Percentiles rank a stretch among this genome's conserved stretches.
Evolutionary conservation across 805 yeast genomes (phyloP).

Genomic region (Saccharomycopsis fermentans): DNA sequence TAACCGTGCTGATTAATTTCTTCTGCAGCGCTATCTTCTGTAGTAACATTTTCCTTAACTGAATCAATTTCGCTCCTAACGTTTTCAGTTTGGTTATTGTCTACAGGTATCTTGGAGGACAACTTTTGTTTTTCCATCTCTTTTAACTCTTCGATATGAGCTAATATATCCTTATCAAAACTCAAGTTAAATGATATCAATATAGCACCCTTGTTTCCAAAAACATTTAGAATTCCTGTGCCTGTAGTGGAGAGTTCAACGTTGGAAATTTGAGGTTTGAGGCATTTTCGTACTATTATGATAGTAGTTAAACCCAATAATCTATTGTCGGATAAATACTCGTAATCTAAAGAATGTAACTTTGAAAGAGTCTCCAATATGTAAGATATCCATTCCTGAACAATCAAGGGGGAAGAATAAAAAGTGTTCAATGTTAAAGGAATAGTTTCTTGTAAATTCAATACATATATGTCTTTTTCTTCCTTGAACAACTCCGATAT

Average conservation of each 20-base stretch:
- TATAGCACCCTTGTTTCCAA: conserved; percentile 59
- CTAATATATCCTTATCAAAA: conserved; percentile 23
- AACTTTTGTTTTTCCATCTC: not conserved
- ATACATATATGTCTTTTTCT: conserved; percentile 30
- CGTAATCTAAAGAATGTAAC: conserved; percentile 21
- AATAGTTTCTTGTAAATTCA: conserved; percentile 42
- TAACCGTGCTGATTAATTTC: conserved; percentile 24
- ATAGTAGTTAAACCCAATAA: conserved; percentile 44
- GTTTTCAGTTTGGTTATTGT: not conserved
- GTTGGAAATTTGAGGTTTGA: conserved; percentile 31
- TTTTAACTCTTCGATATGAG: conserved; percentile 4
- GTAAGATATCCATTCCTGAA: conserved; percentile 27
- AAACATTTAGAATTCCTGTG: conserved; percentile 43
- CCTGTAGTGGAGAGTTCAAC: conserved; percentile 38
- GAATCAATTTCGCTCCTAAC: not conserved
- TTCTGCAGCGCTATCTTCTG: conserved; percentile 4
- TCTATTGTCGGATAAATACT: conserved; percentile 35
- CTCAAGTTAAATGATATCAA: conserved; percentile 35
- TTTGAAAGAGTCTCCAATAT: conserved; percentile 20
- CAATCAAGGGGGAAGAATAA: conserved; percentile 27
- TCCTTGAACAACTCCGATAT: not conserved
- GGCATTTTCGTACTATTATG: conserved; percentile 28
- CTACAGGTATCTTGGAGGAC: not conserved
- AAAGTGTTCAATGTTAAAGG: conserved; percentile 33
- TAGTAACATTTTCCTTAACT: not conserved